Percentiles rank a stretch among this genome's conserved stretches.
phyloP scores from a whole-genome alignment of 768 basidiomycete species.

The Mycena venus region DNA sequence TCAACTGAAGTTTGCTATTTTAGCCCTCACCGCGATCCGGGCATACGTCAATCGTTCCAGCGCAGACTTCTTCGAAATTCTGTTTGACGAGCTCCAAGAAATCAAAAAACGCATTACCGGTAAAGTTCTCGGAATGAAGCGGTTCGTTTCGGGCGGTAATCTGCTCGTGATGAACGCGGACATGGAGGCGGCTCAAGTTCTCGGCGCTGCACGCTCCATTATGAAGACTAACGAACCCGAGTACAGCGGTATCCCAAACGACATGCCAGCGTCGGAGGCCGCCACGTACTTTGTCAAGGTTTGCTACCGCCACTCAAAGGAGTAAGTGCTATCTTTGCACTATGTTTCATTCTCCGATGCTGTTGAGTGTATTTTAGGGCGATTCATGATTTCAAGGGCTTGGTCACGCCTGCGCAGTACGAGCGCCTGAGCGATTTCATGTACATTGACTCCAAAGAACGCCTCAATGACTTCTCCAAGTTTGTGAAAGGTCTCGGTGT shows the following conservation, averaged over 20 bases:
- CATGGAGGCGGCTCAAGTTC: constrained; percentile 28
- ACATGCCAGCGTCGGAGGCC: neutral
- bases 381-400: constrained; percentile 2
- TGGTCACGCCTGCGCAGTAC: neutral
- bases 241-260: constrained; percentile 19
- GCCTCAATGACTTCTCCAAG: neutral
- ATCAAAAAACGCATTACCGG: constrained; percentile 16
- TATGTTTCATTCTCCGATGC: neutral
- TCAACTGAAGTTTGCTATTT: too few species aligned
- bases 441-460: constrained; percentile 9
- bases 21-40: neutral
- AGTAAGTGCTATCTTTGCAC: neutral
- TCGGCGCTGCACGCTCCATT: constrained; percentile 13
- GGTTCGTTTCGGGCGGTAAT: constrained; percentile 23
- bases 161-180: constrained; percentile 20
- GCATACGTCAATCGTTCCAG: neutral
- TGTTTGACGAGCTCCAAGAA: neutral
- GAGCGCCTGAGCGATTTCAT: neutral
- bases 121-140: constrained; percentile 9
- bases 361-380: neutral
- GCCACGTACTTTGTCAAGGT: constrained; percentile 18
- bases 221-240: constrained; percentile 13
- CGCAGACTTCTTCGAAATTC: neutral
- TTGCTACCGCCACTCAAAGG: constrained; percentile 14
- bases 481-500: neutral